Evolutionary conservation across 1,284 basidiomycete species (phyloP).

Genomic region (Heterobasidion occidentale): DNA sequence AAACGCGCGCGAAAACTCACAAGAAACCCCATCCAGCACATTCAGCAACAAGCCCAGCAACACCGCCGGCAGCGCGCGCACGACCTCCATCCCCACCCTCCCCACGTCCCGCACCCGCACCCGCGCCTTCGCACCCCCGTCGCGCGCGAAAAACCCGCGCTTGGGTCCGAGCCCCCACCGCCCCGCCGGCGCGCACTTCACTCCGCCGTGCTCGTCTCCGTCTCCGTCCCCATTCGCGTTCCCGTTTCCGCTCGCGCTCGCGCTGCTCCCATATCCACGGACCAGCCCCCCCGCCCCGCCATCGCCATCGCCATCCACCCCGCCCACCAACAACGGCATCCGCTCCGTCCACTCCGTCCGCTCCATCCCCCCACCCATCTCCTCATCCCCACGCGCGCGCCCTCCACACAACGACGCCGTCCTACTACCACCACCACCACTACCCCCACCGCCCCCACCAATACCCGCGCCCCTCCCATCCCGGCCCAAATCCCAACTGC

Average conservation of each 20-base stretch:
- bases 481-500: too few relatives aligned
- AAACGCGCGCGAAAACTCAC: slow-evolving; percentile 25
- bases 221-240: background rate
- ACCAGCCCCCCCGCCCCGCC: too few relatives aligned
- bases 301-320: too few relatives aligned
- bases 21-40: slow-evolving; percentile 88
- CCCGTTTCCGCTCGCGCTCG: background rate
- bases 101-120: background rate
- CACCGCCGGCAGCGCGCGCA: slow-evolving; percentile 72
- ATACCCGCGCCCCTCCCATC: too few relatives aligned
- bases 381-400: too few relatives aligned
- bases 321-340: too few relatives aligned
- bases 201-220: background rate
- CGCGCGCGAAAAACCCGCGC: background rate
- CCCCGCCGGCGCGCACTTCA: background rate
- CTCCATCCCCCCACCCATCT: too few relatives aligned
- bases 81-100: slow-evolving; percentile 18
- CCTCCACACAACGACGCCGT: too few relatives aligned
- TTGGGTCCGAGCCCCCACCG: background rate
- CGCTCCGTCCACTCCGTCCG: too few relatives aligned
- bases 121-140: background rate
- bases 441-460: too few relatives aligned
- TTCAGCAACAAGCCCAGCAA: slow-evolving; percentile 85
- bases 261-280: too few relatives aligned
- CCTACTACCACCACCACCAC: too few relatives aligned